Base-by-base conservation (phyloP, 2,329 filamentous ascomycete species). In the Colletotrichum chlorophyti region DNA sequence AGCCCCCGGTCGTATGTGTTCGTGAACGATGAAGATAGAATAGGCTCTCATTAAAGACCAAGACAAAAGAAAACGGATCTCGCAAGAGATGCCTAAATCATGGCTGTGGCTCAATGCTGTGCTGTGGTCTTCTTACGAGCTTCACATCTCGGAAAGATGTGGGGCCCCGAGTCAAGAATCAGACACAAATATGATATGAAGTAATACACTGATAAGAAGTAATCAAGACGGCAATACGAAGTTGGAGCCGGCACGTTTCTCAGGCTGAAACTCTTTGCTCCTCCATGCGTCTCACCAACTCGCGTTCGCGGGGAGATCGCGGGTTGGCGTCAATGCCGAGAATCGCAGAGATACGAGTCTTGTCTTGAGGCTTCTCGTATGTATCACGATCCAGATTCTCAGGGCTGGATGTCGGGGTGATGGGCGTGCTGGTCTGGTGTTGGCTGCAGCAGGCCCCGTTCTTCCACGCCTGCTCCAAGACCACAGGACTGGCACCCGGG, bases 381-480 rank as follows among this genome's bases (percentile, higher is more conserved):
- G 65, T 58, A 7, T 78, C 74, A 42, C 79, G 74, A 46, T 81
- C 77, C 38, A 48, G 41, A 50, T 74, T 70, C 38, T 82, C 80
- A 0, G 83, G 78, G 66, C 82, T 81, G 26, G 80, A 77, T 37
- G 79, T 73, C 6, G 82, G 81, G 8, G 83, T 84, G 65, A 86
- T 78, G 43, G 83, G 83, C 23, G 77, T 79, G 41, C 68, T 69
- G 42, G 67, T 70, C 58, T 58, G 72, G 63, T 68, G 53, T 72
- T 75, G 65, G 69, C 73, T 70, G 74, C 75, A 74, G 65, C 76
- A 74, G 24, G 71, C 67, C 34, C 76, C 80, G 9, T 76, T 75
- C 69, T 79, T 82, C 86, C 89, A 92, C n/a, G 87, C 85, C 69
- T 88, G 86, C 74, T 91, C 89, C 17, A 92, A 79, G 29, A 85